Evolutionary conservation across 192 early-diverging fungal species (phyloP).

Genomic region (Phycomyces nitens): DNA sequence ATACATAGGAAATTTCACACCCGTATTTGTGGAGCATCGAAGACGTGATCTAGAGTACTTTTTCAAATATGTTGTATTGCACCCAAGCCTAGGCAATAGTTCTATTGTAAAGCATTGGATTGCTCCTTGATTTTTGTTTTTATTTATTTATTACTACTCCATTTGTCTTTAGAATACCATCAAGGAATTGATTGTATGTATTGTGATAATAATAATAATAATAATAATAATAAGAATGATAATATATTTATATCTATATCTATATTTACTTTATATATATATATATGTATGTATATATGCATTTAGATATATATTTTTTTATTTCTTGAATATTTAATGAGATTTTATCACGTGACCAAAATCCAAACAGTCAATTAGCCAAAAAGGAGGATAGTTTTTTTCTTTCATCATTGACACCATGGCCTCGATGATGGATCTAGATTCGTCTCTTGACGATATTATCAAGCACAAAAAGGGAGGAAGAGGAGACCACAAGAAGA

Average conservation of each 20-base stretch:
- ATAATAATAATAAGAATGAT: no score
- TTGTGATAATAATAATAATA: no score
- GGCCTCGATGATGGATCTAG: conserved; percentile 32
- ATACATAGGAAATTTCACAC: conserved; percentile 37
- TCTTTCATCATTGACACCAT: background rate
- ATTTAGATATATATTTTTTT: no score
- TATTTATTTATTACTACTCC: background rate
- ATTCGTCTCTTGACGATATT: conserved; percentile 40
- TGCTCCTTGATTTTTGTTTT: conserved; percentile 21
- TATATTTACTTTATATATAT: no score
- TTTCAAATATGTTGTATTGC: conserved; percentile 49
- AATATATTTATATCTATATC: no score
- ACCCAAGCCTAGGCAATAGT: conserved; percentile 43
- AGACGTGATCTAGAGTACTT: conserved; percentile 51
- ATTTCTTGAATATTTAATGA: no score
- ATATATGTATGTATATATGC: no score
- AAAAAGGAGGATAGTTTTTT: background rate
- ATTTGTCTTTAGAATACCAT: background rate
- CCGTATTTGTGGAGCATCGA: conserved; percentile 48
- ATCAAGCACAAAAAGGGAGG: conserved; percentile 30
- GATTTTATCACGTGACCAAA: conserved; percentile 1
- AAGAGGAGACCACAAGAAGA: conserved; percentile 13
- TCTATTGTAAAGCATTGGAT: conserved; percentile 49
- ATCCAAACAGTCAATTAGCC: background rate
- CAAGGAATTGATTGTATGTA: no score